phyloP scores from a whole-genome alignment of 805 yeast genomes.

The Candida nemodendra region DNA sequence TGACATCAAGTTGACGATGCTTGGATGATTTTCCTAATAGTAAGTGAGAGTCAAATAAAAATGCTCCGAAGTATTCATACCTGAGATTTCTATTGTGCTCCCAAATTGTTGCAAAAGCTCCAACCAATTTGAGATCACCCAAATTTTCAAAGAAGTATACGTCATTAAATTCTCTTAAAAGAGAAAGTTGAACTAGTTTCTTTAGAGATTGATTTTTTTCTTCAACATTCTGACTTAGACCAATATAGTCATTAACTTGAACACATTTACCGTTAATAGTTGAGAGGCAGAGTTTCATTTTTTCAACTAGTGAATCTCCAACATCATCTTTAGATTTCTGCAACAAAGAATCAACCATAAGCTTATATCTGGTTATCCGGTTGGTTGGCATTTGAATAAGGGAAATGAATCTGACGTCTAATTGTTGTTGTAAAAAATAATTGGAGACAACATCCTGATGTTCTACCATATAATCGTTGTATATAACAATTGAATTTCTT shows the following conservation, averaged over 20 bases:
- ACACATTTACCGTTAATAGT: slow-evolving; percentile 21
- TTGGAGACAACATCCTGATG: slow-evolving; percentile 17
- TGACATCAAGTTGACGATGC: slow-evolving; percentile 32
- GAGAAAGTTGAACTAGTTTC: slow-evolving; percentile 12
- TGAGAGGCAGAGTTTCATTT: slow-evolving; percentile 28
- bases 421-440: slow-evolving; percentile 38
- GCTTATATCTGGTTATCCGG: slow-evolving; percentile 48
- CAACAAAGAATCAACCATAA: slow-evolving; percentile 45
- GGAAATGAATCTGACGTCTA: slow-evolving; percentile 54
- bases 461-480: slow-evolving; percentile 30
- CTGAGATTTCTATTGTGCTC: slow-evolving; percentile 22
- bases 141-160: slow-evolving; percentile 44
- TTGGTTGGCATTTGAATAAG: slow-evolving; percentile 53
- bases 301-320: slow-evolving; percentile 21
- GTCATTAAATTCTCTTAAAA: slow-evolving; percentile 10
- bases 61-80: slow-evolving; percentile 32
- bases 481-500: slow-evolving; percentile 20
- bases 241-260: slow-evolving; percentile 24
- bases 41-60: slow-evolving; percentile 53
- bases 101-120: slow-evolving; percentile 44
- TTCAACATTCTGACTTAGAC: slow-evolving; percentile 19
- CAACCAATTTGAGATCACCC: slow-evolving; percentile 44
- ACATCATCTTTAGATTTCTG: slow-evolving; percentile 30
- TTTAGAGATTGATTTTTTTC: slow-evolving; percentile 16
- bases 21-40: slow-evolving; percentile 35